Base-by-base conservation (phyloP, 352 stramenopile genomes). In the Globisporangium solare region DNA sequence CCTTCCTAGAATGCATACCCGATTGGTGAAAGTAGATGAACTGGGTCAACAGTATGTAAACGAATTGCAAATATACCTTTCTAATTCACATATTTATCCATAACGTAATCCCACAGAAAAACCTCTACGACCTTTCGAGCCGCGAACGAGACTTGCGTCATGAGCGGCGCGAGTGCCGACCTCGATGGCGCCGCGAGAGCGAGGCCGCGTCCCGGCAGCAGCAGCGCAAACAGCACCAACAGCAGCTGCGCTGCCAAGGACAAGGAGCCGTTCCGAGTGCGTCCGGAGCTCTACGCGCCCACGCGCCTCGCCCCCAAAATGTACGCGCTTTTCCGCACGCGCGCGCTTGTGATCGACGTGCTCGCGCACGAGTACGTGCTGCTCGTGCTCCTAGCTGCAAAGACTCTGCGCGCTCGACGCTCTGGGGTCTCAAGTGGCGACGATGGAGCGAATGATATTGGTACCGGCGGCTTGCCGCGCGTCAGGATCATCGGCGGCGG, bases 401-500 rank as follows among this genome's bases (percentile, higher is more conserved):
- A 41, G 47, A 47, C 18, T 31, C 39, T 5, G 24, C 3, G 17
- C 10, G 7, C n/a, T n/a, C 5, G 13, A 15, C 39, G 39, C 7
- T 3, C 12, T n/a, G 10, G 39, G 4, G 18, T 6, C 39, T 18
- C 37, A 12, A 42, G 10, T 43, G 12, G 17, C 18, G 39, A 32
- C 21, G 20, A 17, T 22, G 24, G n/a, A 5, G 1, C 10, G 27
- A 27, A 6, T 35, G 27, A 35, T 35, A 35, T 2, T 15, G 12
- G 3, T 10, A 15, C 14, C 32, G 24, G 12, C 0, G 6, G 56
- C 6, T 49, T 74, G 0, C 73, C 79, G 8, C 61, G 61, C 1
- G 59, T 90, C 10, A 76, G 71, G 13, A 68, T 90, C 46, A 48
- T 88, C 6, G 80, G 80, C 15, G 77, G 74, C 1, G 76, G 80